Percentiles rank a stretch among this genome's conserved stretches.
Evolutionary conservation across 257 asterid genomes (phyloP).

Genomic region (Osmanthus fragrans): DNA sequence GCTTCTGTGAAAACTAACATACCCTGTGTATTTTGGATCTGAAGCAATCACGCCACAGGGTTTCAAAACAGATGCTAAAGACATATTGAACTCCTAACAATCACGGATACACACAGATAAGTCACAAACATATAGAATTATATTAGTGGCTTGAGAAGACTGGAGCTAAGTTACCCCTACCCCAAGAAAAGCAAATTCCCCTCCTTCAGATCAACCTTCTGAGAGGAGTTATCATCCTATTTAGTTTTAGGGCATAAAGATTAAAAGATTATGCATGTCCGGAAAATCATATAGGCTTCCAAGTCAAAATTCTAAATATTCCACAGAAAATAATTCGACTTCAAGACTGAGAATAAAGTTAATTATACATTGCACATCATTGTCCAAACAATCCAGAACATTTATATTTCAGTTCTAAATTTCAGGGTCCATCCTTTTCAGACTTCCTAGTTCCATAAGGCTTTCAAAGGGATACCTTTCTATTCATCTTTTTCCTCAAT

Average conservation of each 20-base stretch:
- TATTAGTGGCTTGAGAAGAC: neutral
- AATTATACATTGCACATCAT: neutral
- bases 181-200: neutral
- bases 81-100: neutral
- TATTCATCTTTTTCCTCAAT: neutral
- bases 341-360: neutral
- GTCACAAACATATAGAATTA: neutral
- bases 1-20: too few species aligned
- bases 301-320: neutral
- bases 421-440: neutral
- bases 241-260: neutral
- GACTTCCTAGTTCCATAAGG: neutral
- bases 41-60: neutral
- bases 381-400: neutral
- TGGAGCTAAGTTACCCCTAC: neutral
- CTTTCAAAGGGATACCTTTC: slow-evolving; percentile 13
- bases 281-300: neutral
- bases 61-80: neutral
- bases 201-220: neutral
- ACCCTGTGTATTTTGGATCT: neutral
- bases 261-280: neutral
- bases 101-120: neutral
- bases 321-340: neutral
- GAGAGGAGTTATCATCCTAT: neutral
- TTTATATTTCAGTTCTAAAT: neutral